phyloP scores from a whole-genome alignment of 2,329 filamentous ascomycete species.

The Parastagonospora nodorum region DNA sequence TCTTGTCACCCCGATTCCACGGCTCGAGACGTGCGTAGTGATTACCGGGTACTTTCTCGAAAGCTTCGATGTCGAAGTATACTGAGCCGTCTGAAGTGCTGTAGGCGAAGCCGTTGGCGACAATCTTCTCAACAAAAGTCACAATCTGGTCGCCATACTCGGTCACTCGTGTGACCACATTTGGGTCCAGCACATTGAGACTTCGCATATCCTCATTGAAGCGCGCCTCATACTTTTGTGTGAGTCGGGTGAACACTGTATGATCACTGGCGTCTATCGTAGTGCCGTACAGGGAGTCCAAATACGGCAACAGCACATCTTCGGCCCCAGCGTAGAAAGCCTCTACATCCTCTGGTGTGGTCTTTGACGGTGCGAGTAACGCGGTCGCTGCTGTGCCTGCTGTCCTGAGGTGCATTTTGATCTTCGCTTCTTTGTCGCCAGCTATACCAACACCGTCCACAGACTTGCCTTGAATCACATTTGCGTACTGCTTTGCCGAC shows the following conservation, averaged over 20 bases:
- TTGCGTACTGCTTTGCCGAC: constrained; percentile 58
- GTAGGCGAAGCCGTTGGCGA: constrained; percentile 87
- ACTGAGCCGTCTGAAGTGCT: constrained; percentile 77
- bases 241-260: constrained; percentile 85
- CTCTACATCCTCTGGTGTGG: constrained; percentile 39
- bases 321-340: constrained; percentile 64
- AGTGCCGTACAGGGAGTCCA: constrained; percentile 68
- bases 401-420: constrained; percentile 85
- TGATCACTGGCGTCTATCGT: constrained; percentile 65
- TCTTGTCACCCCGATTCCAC: constrained; percentile 82
- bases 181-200: constrained; percentile 82
- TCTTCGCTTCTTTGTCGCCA: constrained; percentile 80
- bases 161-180: constrained; percentile 85
- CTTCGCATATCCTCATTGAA: constrained; percentile 88
- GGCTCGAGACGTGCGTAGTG: constrained; percentile 84
- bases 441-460: constrained; percentile 60
- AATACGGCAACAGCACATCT: constrained; percentile 78
- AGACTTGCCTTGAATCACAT: constrained; percentile 60
- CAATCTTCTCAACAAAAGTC: constrained; percentile 79
- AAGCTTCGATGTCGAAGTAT: constrained; percentile 89
- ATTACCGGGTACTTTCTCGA: constrained; percentile 78
- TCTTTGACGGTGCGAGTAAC: constrained; percentile 43
- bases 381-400: constrained; percentile 59
- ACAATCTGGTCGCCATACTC: constrained; percentile 90
- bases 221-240: constrained; percentile 81